Percentiles rank a stretch among this genome's conserved stretches.
phyloP scores from a whole-genome alignment of 345 rosid genomes.

The Geranium brycei region DNA sequence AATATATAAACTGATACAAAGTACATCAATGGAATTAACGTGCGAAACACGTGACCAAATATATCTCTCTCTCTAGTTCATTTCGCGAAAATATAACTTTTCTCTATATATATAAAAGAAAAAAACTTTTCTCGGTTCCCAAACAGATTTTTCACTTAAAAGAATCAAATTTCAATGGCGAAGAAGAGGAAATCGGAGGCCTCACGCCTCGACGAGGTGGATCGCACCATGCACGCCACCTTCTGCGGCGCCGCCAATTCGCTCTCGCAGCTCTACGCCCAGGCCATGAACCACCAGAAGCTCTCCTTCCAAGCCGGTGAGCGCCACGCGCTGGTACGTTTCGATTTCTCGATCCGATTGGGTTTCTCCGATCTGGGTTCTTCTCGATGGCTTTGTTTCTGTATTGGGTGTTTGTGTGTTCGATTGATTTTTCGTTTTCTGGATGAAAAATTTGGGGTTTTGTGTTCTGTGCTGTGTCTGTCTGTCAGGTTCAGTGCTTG shows the following conservation, averaged over 20 bases:
- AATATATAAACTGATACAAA: too few species aligned
- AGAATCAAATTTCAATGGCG: conserved; percentile 34
- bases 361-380: not conserved
- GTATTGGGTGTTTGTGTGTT: conserved; percentile 1
- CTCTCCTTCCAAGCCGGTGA: conserved; percentile 73
- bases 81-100: too few species aligned
- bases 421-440: not conserved
- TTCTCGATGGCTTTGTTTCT: conserved; percentile 1
- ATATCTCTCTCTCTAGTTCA: too few species aligned
- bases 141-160: too few species aligned
- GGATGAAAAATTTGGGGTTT: too few species aligned
- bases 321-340: conserved; percentile 49
- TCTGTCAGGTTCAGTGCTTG: too few species aligned
- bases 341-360: not conserved
- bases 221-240: conserved; percentile 71
- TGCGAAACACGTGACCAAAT: too few species aligned
- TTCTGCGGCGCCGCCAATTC: conserved; percentile 93
- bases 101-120: too few species aligned
- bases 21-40: too few species aligned
- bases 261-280: conserved; percentile 80
- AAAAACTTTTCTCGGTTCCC: too few species aligned
- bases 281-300: conserved; percentile 65
- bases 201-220: conserved; percentile 79
- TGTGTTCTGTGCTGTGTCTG: too few species aligned
- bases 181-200: conserved; percentile 88